Base-by-base conservation (phyloP, 768 basidiomycete species). In the Boletellus ananiceps region DNA sequence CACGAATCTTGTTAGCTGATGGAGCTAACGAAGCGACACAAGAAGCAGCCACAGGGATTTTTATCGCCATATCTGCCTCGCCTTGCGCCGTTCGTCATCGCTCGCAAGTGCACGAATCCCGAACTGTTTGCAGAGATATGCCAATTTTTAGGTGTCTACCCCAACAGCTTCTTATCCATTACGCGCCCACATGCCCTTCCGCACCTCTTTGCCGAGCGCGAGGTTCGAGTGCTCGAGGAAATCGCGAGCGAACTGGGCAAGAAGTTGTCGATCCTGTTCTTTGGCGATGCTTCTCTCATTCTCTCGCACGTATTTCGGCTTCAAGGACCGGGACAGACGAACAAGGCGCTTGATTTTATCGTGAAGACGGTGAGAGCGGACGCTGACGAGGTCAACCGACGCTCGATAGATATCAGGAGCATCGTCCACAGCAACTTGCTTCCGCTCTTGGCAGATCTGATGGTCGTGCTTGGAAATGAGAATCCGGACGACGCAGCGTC, bases 381-480 rank as follows among this genome's bases (percentile, higher is more conserved):
- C 1, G 73, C 76, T 0, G 54, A 60, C 25, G 62, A 62, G 12
- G 46, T 23, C 19, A 57, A 64, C 16, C 50, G 58, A 33, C 73
- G 77, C 38, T 49, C 56, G 23, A 71, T 75, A 33, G 66, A 69
- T 33, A 60, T 79, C 11, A 70, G 70, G 43, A 75, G 72, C 45
- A 67, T 87, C 58, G 76, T 93, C 38, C 80, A 79, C 40, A 83
- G 82, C 51, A 84, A 80, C 51, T 69, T 85, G 27, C 77, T 89
- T 1, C 76, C 82, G 4, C 70, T 95, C 23, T 72, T 95, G 12
- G 81, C 83, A 5, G 81, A 85, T 51, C 70, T 98, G 19, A 84
- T 93, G 16, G 75, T 92, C 32, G 77, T 78, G 11, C 71, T 96
- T 61, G 94, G 93, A 3, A 81, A 93, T 55, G 79, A 84, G 45